Evolutionary conservation across 495 filamentous ascomycete genomes (phyloP).

Genomic region (Xylaria flabelliformis): DNA sequence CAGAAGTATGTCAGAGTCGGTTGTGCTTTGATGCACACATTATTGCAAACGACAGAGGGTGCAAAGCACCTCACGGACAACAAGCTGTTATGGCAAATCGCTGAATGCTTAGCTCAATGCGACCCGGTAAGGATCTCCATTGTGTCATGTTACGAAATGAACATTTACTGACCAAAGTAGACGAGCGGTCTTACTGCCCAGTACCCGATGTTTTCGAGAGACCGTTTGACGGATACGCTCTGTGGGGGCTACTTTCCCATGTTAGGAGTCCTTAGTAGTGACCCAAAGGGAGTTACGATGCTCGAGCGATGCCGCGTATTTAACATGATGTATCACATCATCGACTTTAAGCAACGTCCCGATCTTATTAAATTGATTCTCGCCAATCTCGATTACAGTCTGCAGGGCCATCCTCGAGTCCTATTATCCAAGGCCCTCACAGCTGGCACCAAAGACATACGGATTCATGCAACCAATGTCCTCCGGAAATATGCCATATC

Average conservation of each 20-base stretch:
- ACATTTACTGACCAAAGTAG: constrained; percentile 48
- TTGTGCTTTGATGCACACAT: constrained; percentile 82
- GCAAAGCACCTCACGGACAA: constrained; percentile 85
- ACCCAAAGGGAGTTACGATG: constrained; percentile 82
- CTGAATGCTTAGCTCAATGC: constrained; percentile 92
- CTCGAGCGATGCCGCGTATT: constrained; percentile 96
- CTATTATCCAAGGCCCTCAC: constrained; percentile 92
- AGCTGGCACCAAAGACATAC: constrained; percentile 86
- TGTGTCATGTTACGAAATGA: not conserved
- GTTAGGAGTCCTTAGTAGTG: constrained; percentile 82
- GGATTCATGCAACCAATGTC: constrained; percentile 83
- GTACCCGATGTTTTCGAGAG: constrained; percentile 84
- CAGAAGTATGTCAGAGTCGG: constrained; percentile 93
- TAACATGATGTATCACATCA: constrained; percentile 99
- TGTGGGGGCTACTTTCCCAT: constrained; percentile 94
- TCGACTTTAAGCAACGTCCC: constrained; percentile 86
- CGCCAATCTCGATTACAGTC: constrained; percentile 87
- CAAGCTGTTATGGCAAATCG: constrained; percentile 90
- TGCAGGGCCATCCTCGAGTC: constrained; percentile 85
- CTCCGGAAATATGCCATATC: constrained; percentile 80
- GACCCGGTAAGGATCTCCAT: constrained; percentile 62
- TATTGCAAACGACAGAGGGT: constrained; percentile 85
- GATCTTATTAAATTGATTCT: constrained; percentile 88
- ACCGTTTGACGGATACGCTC: constrained; percentile 81
- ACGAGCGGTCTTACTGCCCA: constrained; percentile 88